Conservation (phyloP, 1,284 basidiomycete species). For the Malassezia brasiliensis region DNA sequence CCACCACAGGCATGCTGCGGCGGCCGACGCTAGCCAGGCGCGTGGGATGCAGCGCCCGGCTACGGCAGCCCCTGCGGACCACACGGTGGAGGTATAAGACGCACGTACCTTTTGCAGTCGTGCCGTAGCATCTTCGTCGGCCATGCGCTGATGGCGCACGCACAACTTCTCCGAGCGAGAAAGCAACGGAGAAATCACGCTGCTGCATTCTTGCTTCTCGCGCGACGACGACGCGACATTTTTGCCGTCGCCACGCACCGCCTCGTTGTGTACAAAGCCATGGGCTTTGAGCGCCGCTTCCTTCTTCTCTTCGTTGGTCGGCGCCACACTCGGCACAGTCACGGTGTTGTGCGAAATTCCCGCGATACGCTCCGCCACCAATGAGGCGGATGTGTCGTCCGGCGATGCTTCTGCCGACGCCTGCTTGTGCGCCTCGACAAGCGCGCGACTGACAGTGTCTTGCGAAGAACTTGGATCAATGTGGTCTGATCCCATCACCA, state of each 20-base stretch:
- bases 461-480: not conserved
- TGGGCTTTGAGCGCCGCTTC: too few relatives aligned
- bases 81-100: not conserved
- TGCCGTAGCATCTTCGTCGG: constrained; percentile 84
- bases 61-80: constrained; percentile 2
- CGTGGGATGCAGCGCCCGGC: not conserved
- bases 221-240: not conserved
- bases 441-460: not conserved
- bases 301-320: too few relatives aligned
- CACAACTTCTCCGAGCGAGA: constrained; percentile 58
- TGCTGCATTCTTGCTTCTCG: not conserved
- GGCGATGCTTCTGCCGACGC: not conserved
- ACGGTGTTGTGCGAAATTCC: too few relatives aligned
- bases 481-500: too few relatives aligned
- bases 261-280: not conserved
- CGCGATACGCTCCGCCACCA: too few relatives aligned
- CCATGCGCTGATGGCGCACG: constrained; percentile 88
- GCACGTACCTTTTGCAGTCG: constrained; percentile 76
- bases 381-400: too few relatives aligned
- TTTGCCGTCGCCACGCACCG: not conserved
- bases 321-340: too few relatives aligned
- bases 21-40: not conserved
- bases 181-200: not conserved
- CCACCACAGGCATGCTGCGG: not conserved
- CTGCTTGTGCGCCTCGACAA: constrained; percentile 1